Evolutionary conservation across 139 green algal genomes (phyloP).

Genomic region (Raphidocelis subcapitata): DNA sequence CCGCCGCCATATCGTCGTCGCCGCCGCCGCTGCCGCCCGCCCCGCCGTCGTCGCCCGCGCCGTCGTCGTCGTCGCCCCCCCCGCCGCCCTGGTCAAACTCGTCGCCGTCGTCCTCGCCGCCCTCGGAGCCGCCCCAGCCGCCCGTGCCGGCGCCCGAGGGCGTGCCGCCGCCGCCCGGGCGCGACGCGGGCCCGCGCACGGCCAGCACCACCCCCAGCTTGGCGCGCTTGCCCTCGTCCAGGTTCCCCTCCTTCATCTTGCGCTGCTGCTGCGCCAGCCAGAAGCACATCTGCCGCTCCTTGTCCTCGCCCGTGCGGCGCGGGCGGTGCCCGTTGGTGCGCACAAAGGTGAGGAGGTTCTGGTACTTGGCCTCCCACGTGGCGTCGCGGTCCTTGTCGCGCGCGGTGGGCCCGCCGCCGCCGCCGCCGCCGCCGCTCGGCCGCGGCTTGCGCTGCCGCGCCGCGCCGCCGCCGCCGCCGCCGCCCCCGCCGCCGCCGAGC

Average conservation of each 20-base stretch:
- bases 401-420: neutral
- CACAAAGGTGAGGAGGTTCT: constrained; percentile 22
- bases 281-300: constrained; percentile 29
- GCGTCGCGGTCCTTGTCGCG: neutral
- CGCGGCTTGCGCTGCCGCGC: neutral
- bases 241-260: constrained; percentile 24
- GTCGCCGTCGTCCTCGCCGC: too few species aligned
- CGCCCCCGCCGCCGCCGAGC: neutral
- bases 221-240: constrained; percentile 14
- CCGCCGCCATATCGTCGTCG: too few species aligned
- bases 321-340: constrained; percentile 19
- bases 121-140: too few species aligned
- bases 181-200: too few species aligned
- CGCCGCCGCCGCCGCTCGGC: neutral
- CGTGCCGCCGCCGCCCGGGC: too few species aligned
- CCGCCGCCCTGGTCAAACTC: too few species aligned
- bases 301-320: constrained; percentile 9
- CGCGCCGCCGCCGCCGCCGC: neutral
- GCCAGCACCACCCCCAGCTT: constrained; percentile 18
- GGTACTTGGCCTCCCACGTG: neutral
- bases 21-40: too few species aligned
- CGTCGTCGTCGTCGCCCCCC: too few species aligned
- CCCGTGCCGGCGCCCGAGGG: too few species aligned
- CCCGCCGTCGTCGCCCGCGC: too few species aligned
- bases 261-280: constrained; percentile 35